Evolutionary conservation across 2,329 filamentous ascomycete genomes (phyloP).

Genomic region (Diplodia sapinea): DNA sequence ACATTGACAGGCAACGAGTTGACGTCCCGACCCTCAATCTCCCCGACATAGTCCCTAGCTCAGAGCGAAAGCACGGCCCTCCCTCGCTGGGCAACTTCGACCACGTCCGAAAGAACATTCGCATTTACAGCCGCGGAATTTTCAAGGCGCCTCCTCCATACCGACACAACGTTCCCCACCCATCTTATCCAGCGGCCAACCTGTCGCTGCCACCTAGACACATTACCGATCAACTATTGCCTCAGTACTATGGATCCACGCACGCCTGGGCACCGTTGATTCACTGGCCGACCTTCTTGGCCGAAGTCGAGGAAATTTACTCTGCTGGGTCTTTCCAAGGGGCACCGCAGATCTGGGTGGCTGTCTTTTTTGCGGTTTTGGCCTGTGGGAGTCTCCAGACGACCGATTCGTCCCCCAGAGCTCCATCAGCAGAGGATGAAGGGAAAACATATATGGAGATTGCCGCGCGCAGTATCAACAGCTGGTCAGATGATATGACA

Average conservation of each 20-base stretch:
- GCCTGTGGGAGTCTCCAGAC: constrained; percentile 81
- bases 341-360: constrained; percentile 72
- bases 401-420: constrained; percentile 60
- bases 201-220: constrained; percentile 73
- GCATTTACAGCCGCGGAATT: constrained; percentile 75
- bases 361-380: constrained; percentile 81
- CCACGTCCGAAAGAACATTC: constrained; percentile 73
- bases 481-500: constrained; percentile 79
- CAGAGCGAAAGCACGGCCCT: constrained; percentile 56
- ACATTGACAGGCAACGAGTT: constrained; percentile 45
- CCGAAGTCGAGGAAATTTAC: constrained; percentile 79
- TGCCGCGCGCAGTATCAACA: constrained; percentile 72
- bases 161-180: constrained; percentile 59
- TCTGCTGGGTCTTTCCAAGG: constrained; percentile 65
- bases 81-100: constrained; percentile 70
- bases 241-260: constrained; percentile 75
- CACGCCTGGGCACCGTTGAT: constrained; percentile 84
- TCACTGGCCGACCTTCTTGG: constrained; percentile 84
- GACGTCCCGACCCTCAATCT: constrained; percentile 42
- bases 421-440: constrained; percentile 60
- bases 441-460: constrained; percentile 73
- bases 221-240: constrained; percentile 73
- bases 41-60: constrained; percentile 48
- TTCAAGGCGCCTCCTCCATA: constrained; percentile 78
- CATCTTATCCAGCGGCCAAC: constrained; percentile 49